A percentile compares a stretch with the other conserved stretches of the same genome.
Conservation (phyloP, 768 basidiomycete genomes). For the Lentinula lateritia region DNA sequence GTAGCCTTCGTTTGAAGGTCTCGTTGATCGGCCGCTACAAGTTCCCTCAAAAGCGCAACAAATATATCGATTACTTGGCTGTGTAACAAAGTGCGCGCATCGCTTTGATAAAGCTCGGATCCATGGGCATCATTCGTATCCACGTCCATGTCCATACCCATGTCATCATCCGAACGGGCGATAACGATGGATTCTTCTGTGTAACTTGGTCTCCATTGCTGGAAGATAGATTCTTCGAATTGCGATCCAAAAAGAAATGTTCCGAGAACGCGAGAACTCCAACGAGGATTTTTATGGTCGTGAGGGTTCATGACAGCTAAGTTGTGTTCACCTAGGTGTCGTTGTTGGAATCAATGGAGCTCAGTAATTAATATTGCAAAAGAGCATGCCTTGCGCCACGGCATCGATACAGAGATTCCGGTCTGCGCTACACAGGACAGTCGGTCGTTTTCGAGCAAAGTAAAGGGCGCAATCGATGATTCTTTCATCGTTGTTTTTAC, state of each 20-base stretch:
- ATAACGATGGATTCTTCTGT: constrained; percentile 15
- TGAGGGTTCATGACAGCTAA: background rate
- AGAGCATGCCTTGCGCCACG: constrained; percentile 37
- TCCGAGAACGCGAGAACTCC: constrained; percentile 28
- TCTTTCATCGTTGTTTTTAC: constrained; percentile 55
- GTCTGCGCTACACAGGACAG: constrained; percentile 65
- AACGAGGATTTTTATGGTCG: background rate
- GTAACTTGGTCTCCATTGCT: constrained; percentile 31
- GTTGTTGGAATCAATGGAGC: background rate
- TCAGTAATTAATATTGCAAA: background rate
- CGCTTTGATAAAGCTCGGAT: constrained; percentile 36
- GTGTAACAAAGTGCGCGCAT: constrained; percentile 64
- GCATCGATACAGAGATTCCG: constrained; percentile 57
- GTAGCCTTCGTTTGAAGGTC: constrained; percentile 25
- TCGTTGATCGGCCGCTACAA: constrained; percentile 41
- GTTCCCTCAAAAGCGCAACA: constrained; percentile 49
- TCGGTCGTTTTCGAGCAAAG: constrained; percentile 37
- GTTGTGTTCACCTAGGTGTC: background rate
- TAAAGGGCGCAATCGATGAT: constrained; percentile 76
- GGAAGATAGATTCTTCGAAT: background rate
- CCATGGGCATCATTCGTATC: background rate
- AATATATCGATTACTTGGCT: constrained; percentile 68
- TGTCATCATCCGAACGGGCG: constrained; percentile 26
- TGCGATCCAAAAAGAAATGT: constrained; percentile 33
- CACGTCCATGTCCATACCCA: constrained; percentile 49